A percentile compares a stretch with the other conserved stretches of the same genome.
Conservation (phyloP, 2,329 filamentous ascomycete genomes). For the Trichoderma afroharzianum region DNA sequence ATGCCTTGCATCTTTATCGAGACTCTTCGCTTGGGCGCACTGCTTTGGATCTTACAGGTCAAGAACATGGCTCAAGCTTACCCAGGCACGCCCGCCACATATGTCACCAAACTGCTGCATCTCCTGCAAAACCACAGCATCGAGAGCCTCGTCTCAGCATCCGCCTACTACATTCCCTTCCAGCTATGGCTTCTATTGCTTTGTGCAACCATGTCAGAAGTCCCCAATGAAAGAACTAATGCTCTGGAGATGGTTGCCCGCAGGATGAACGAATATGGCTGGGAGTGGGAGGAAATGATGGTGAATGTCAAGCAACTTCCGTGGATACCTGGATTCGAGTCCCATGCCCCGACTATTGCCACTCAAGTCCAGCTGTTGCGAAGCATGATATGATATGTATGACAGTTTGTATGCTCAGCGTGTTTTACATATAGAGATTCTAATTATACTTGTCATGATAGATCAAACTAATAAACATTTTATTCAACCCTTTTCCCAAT, state of each 20-base stretch:
- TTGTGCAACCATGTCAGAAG: neutral
- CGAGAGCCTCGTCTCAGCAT: neutral
- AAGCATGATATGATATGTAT: neutral
- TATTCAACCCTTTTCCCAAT: neutral
- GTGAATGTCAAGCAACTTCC: neutral
- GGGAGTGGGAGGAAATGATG: neutral
- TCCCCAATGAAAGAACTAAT: neutral
- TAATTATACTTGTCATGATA: neutral
- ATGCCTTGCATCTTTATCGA: neutral
- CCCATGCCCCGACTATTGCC: neutral
- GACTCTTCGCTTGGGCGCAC: neutral
- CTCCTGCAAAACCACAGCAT: neutral
- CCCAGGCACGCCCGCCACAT: neutral
- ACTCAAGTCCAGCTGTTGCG: neutral
- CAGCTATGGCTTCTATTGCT: constrained; percentile 6
- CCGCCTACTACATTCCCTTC: neutral
- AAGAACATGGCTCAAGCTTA: constrained; percentile 7
- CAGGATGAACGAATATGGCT: neutral
- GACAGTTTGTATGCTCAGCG: neutral
- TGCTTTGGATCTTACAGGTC: constrained; percentile 5
- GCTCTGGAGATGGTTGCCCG: neutral
- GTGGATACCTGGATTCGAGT: neutral
- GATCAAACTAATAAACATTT: neutral
- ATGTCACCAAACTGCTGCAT: neutral
- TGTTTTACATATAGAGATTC: neutral